Percentiles rank a stretch among this genome's conserved stretches.
Evolutionary conservation across 768 basidiomycete genomes (phyloP).

Genomic region (Leccinum ochraceum): DNA sequence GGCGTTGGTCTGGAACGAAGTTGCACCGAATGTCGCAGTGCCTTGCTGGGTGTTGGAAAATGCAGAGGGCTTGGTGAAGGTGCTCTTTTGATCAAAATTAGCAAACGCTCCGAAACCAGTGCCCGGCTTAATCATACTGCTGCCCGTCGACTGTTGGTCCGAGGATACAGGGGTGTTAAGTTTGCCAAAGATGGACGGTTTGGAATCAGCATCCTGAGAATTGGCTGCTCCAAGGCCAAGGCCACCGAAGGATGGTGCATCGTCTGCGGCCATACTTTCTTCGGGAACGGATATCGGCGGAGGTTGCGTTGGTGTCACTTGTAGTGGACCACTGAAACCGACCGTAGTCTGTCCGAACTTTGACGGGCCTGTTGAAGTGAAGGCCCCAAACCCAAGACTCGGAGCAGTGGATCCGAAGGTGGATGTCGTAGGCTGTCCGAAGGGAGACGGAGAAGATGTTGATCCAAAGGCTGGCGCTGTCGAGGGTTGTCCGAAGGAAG

Average conservation of each 20-base stretch:
- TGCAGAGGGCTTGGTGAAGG: constrained; percentile 7
- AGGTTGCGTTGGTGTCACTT: constrained; percentile 1
- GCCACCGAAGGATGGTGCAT: constrained; percentile 31
- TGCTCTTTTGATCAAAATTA: constrained; percentile 12
- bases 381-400: constrained; percentile 34
- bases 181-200: constrained; percentile 37
- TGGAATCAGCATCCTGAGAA: constrained; percentile 28
- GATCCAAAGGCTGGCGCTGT: constrained; percentile 19
- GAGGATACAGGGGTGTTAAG: constrained; percentile 12
- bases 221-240: constrained; percentile 32
- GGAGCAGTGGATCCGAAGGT: constrained; percentile 25
- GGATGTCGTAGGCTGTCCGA: constrained; percentile 3
- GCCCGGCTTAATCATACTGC: constrained; percentile 34
- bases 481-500: constrained; percentile 25
- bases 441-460: neutral
- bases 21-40: constrained; percentile 17
- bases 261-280: constrained; percentile 36
- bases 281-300: constrained; percentile 19
- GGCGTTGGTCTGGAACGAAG: constrained; percentile 15
- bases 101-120: constrained; percentile 37
- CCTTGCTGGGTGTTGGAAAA: constrained; percentile 22
- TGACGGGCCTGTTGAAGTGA: constrained; percentile 30
- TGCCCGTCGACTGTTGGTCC: constrained; percentile 17
- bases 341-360: constrained; percentile 37
- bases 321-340: constrained; percentile 16